Evolutionary conservation across 1,139 yeast genomes (phyloP), one percentile per base, ranked within the genome.

Genomic region (Taiozyma sp.): DNA sequence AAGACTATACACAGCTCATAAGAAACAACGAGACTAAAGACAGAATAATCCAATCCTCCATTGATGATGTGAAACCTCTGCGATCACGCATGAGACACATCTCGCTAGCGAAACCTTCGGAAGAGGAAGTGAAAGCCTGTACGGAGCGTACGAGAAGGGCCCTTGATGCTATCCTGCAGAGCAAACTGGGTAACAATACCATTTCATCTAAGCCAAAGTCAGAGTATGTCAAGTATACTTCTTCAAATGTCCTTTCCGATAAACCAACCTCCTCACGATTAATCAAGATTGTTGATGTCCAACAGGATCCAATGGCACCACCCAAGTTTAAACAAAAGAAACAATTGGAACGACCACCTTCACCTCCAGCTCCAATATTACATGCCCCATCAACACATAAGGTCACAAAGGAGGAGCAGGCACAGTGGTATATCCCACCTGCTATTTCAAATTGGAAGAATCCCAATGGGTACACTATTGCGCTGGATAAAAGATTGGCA

Each of bases 371-470:
- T 1, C 84, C 83, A 3, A 69, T 78, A 9, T 56, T 75, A 46
- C 70, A 75, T 32, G 73, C 80, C 1, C 80, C 84, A 8, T 73
- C 60, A 1, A 63, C 74, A 4, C 36, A 14, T 32, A 82, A 78
- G 59, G 66, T 87, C n/a, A 80, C 93, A 0, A 82, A 83, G 42
- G 90, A 86, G 59, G 96, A 91, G 53, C 85, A 84, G 54, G 83
- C 80, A 39, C 79, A 82, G 54, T 93, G 98, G 98, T 78, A 79
- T 48, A 90, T 93, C 30, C 98, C 99, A 0, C 85, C 96, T 0
- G 91, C 96, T 1, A 80, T 93, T 1, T 92, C 98, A 1, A 91
- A 90, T 66, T 93, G 99, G 99, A 92, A 92, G 67, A 93, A 93
- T 66, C 90, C 93, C 28, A 87, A 87, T 58, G 98, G 99, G 4